These are phyloP conservation scores for Hyphodiscus hymeniophilus DNA, from an alignment of 495 filamentous ascomycete genomes.

Conservation along the genomic window DNA sequence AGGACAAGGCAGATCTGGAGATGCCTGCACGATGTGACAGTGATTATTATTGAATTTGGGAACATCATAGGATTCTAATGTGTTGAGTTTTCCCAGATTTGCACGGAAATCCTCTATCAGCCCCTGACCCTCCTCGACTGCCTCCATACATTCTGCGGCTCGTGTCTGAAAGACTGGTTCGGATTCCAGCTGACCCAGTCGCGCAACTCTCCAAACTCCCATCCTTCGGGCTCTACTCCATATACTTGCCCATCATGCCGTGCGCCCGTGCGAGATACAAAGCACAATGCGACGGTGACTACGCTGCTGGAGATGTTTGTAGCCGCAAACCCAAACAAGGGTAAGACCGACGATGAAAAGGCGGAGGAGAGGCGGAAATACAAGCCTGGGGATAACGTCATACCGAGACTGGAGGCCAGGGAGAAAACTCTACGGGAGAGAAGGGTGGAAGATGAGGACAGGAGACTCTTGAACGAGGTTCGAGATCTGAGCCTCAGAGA, in stretches of 20 bases:
- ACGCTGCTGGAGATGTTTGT: constrained; percentile 77
- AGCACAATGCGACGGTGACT: constrained; percentile 74
- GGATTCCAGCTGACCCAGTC: constrained; percentile 45
- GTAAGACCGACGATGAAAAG: constrained; percentile 58
- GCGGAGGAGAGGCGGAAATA: constrained; percentile 61
- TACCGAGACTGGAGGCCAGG: constrained; percentile 43
- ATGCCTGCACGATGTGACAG: neutral
- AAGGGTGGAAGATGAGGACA: constrained; percentile 53
- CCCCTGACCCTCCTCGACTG: constrained; percentile 95
- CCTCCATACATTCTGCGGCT: constrained; percentile 93
- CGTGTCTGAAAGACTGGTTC: constrained; percentile 95
- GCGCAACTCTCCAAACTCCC: constrained; percentile 24
- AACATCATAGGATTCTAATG: constrained; percentile 9
- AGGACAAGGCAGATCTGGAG: neutral
- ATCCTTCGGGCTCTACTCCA: constrained; percentile 35
- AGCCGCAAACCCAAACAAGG: constrained; percentile 63
- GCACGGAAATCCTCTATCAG: constrained; percentile 91
- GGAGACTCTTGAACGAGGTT: constrained; percentile 60
- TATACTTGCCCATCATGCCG: constrained; percentile 93
- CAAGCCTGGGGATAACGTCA: constrained; percentile 66
- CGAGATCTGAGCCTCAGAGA: constrained; percentile 65
- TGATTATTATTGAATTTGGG: neutral
- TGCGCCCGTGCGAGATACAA: constrained; percentile 71
- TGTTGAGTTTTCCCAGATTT: constrained; percentile 58
- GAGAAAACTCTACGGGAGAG: constrained; percentile 38